A percentile compares a stretch with the other conserved stretches of the same genome.
Conservation (phyloP, 164 flowering plant genomes). For the Vitis labrusca region DNA sequence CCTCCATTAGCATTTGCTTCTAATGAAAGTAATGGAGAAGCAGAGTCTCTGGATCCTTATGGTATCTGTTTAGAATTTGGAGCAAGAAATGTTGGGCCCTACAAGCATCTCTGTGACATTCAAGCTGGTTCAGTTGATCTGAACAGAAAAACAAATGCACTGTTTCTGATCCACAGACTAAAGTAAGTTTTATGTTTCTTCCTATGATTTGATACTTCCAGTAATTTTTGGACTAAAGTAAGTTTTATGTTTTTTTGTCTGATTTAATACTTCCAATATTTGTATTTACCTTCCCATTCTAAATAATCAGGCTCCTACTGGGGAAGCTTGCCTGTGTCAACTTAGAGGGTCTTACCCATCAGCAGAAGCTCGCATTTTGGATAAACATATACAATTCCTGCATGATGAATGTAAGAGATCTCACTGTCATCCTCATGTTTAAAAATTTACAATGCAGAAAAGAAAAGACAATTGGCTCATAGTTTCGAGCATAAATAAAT, state of each 20-base stretch:
- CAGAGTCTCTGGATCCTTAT: conserved; percentile 41
- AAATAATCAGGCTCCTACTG: conserved; percentile 27
- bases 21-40: conserved; percentile 14
- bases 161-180: conserved; percentile 37
- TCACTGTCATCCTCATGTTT: not conserved
- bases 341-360: conserved; percentile 39
- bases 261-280: not conserved
- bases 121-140: conserved; percentile 33
- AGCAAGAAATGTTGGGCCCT: conserved; percentile 25
- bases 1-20: conserved; percentile 12
- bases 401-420: conserved; percentile 39
- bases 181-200: conserved; percentile 24
- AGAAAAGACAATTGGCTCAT: no score
- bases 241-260: not conserved
- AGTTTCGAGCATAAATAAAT: no score
- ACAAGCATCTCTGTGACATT: conserved; percentile 26
- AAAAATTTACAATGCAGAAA: no score
- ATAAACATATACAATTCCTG: conserved; percentile 48
- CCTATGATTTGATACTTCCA: not conserved
- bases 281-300: not conserved
- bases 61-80: conserved; percentile 15
- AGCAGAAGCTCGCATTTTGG: conserved; percentile 55
- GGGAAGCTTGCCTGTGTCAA: conserved; percentile 37
- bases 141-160: conserved; percentile 27
- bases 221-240: conserved; percentile 28